Base-by-base conservation (phyloP, 306 rosid species). In the Vigna mungo region DNA sequence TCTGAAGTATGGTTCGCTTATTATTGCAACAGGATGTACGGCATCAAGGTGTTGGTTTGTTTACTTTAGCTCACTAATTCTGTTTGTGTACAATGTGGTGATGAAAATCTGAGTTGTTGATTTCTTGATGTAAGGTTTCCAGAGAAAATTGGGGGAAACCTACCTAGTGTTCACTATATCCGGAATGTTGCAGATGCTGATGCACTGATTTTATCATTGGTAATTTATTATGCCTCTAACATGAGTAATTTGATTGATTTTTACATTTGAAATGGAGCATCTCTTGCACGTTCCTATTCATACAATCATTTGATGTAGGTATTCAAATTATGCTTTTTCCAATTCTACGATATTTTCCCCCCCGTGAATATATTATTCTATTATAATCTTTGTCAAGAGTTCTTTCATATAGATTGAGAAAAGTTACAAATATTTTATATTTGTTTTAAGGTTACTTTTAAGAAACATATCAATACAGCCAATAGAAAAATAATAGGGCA, bases 141-240 rank as follows among this genome's bases (percentile, higher is more conserved):
- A 0, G 97, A 88, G 70, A 92, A 88, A 84, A 92, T 88, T 82
- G 98, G 98, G 58, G 97, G 98, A 78, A 88, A 86, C 74, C 89
- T 94, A 51, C 82, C 88, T 34, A 97, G 98, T 71, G 96, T 92
- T 82, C 98, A 94, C 83, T 94, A 92, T 81, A 85, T 94, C 65
- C 95, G 98, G 66, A 96, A 94, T 78, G 91, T 92, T 79, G 95
- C 95, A 16, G 98, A 94, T 90, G 98, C 98, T 43, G 89, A 92
- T 84, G 83, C 89, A 17, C 86, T 94, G 53, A 53, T 94, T 72
- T 86, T 87, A 54, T 87, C 96, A 0, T 82, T 94, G 95, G 98
- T 94, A 84, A 71, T 68, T 56, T 61, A 43, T 66, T 71, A 43
- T 54, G 27, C 74, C 52, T 62, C 34, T 69, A 9, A 3, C 5